These are phyloP conservation scores for Phytophthora sp. DNA, from an alignment of 352 stramenopile species.

Conservation along the genomic window DNA sequence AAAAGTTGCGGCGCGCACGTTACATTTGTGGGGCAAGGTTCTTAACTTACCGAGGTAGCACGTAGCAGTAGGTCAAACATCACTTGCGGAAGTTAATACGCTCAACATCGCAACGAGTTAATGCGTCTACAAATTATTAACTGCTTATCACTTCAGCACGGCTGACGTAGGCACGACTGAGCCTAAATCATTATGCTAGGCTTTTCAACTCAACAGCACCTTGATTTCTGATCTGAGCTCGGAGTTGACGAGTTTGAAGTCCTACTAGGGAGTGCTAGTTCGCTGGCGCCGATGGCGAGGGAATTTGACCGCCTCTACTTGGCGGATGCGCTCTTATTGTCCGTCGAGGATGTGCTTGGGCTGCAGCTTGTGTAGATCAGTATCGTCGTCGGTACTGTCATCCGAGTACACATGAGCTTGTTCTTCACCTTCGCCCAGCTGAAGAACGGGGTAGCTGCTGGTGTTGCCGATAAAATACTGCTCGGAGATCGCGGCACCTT, in stretches of 20 bases:
- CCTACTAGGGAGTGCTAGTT: neutral
- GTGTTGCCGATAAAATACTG: constrained; percentile 59
- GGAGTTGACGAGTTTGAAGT: neutral
- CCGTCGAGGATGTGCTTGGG: constrained; percentile 21
- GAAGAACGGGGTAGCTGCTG: constrained; percentile 11
- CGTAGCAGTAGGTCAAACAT: no score
- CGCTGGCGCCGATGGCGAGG: no score
- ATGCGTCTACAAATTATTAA: neutral
- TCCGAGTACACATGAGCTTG: constrained; percentile 1
- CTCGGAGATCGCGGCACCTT: constrained; percentile 46
- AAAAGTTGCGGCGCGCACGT: neutral
- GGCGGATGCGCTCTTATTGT: neutral
- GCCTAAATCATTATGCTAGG: neutral
- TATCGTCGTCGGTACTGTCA: constrained; percentile 4
- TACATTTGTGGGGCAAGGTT: neutral
- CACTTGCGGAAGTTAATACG: neutral
- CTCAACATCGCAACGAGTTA: neutral
- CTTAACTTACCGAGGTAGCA: no score
- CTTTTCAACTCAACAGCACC: neutral
- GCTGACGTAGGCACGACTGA: neutral
- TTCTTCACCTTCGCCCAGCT: constrained; percentile 10
- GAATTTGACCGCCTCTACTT: neutral
- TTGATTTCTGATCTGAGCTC: neutral
- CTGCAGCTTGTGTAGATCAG: constrained; percentile 20
- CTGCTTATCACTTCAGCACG: no score